A percentile compares a stretch with the other conserved stretches of the same genome.
These are phyloP conservation scores for Zancudomyces culisetae DNA, from an alignment of 371 early-diverging fungal genomes.

Conservation along the genomic window DNA sequence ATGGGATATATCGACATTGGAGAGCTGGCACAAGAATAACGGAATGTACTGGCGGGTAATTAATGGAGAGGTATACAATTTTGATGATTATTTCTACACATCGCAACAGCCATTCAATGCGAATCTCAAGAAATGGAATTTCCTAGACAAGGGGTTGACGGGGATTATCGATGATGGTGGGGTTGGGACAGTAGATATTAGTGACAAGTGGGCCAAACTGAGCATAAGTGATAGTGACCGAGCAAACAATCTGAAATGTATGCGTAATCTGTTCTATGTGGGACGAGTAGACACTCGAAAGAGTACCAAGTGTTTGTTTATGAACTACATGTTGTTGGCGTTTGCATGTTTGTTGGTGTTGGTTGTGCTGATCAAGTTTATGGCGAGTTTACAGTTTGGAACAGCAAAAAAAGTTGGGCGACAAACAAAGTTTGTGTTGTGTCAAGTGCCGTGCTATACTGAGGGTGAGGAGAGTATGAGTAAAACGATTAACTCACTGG, in stretches of 20 bases:
- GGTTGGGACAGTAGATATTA: conserved; percentile 15
- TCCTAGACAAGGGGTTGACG: conserved; percentile 33
- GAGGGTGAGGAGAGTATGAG: conserved; percentile 81
- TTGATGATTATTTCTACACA: conserved; percentile 32
- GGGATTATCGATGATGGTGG: conserved; percentile 19
- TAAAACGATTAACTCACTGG: conserved; percentile 82
- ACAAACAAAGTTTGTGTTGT: conserved; percentile 79
- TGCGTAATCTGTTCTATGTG: conserved; percentile 41
- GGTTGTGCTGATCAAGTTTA: conserved; percentile 71
- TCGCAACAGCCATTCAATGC: conserved; percentile 19
- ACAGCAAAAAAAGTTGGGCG: conserved; percentile 49
- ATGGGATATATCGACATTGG: conserved; percentile 33
- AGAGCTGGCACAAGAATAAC: conserved; percentile 28
- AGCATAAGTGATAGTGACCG: conserved; percentile 5
- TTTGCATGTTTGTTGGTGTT: conserved; percentile 59
- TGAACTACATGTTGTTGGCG: conserved; percentile 67
- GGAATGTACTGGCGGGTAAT: conserved; percentile 35
- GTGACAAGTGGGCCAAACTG: conserved; percentile 21
- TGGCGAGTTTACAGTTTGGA: conserved; percentile 73
- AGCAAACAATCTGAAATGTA: conserved; percentile 31
- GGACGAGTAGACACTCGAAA: conserved; percentile 76
- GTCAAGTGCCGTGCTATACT: conserved; percentile 91
- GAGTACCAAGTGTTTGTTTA: conserved; percentile 58
- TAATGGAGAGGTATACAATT: conserved; percentile 37
- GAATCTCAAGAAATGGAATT: conserved; percentile 40